Percentiles rank a stretch among this genome's conserved stretches.
Conservation (phyloP, 2,329 filamentous ascomycete genomes). For the Claviceps sp. region DNA sequence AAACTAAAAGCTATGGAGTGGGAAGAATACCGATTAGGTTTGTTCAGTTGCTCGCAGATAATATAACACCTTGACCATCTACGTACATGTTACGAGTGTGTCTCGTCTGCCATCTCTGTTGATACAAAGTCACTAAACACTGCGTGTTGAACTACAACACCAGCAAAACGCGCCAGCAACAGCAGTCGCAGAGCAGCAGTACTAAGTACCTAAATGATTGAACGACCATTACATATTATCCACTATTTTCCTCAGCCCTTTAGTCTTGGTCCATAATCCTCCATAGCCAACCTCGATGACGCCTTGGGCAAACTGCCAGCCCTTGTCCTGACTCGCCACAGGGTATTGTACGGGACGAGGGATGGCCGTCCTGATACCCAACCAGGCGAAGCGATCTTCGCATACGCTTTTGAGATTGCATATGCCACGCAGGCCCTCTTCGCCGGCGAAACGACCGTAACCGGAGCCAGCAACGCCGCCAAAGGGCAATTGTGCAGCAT, state of each 20-base stretch:
- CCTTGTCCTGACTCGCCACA: slow-evolving; percentile 46
- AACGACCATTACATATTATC: slow-evolving; percentile 25
- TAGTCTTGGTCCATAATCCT: slow-evolving; percentile 21
- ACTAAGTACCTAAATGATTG: no score
- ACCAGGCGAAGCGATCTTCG: slow-evolving; percentile 51
- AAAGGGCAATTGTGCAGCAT: slow-evolving; percentile 89
- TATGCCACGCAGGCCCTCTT: slow-evolving; percentile 71
- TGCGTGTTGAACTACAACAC: no score
- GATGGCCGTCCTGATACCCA: slow-evolving; percentile 61
- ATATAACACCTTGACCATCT: no score
- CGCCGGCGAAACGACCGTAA: slow-evolving; percentile 85
- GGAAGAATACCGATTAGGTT: no score
- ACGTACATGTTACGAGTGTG: no score
- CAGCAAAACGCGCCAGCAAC: no score
- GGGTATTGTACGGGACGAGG: slow-evolving; percentile 74
- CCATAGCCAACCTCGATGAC: slow-evolving; percentile 51
- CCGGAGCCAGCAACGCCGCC: slow-evolving; percentile 81
- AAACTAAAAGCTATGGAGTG: no score
- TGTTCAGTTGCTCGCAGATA: no score
- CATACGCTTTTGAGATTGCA: slow-evolving; percentile 86
- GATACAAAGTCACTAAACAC: no score
- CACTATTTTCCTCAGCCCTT: slow-evolving; percentile 27
- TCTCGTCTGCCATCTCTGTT: no score
- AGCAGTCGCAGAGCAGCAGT: neutral
- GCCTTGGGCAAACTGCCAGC: slow-evolving; percentile 51